Percentiles rank a stretch among this genome's conserved stretches.
phyloP scores from a whole-genome alignment of 2,329 filamentous ascomycete species.

The Alternaria tenuissima region DNA sequence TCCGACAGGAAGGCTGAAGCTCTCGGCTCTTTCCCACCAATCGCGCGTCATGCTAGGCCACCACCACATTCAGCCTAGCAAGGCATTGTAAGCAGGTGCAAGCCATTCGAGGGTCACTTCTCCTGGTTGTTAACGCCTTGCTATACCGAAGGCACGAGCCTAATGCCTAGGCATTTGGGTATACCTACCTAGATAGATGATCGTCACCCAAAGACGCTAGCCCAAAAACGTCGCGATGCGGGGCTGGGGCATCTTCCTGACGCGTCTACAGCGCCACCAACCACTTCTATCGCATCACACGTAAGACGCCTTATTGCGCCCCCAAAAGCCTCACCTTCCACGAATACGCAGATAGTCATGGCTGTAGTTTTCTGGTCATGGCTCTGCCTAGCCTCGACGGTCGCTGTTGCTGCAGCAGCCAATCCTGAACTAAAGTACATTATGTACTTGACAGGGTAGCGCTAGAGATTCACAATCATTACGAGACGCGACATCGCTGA shows the following conservation, averaged over 20 bases:
- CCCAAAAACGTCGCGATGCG: neutral
- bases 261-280: neutral
- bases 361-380: neutral
- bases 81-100: neutral
- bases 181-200: neutral
- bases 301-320: too few species aligned
- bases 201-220: neutral
- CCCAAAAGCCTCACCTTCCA: neutral
- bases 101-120: too few species aligned
- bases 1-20: neutral
- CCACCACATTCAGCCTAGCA: neutral
- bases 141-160: too few species aligned
- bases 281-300: neutral
- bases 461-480: accelerated
- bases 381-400: neutral
- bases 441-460: conserved; percentile 1
- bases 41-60: neutral
- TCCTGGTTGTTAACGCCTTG: too few species aligned
- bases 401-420: neutral
- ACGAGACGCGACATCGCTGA: neutral
- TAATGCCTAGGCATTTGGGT: too few species aligned
- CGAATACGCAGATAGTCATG: neutral
- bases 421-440: conserved; percentile 7
- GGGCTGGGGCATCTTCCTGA: neutral
- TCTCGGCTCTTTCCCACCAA: neutral